Conservation (phyloP, 768 basidiomycete genomes). For the Collybiopsis luxurians region DNA sequence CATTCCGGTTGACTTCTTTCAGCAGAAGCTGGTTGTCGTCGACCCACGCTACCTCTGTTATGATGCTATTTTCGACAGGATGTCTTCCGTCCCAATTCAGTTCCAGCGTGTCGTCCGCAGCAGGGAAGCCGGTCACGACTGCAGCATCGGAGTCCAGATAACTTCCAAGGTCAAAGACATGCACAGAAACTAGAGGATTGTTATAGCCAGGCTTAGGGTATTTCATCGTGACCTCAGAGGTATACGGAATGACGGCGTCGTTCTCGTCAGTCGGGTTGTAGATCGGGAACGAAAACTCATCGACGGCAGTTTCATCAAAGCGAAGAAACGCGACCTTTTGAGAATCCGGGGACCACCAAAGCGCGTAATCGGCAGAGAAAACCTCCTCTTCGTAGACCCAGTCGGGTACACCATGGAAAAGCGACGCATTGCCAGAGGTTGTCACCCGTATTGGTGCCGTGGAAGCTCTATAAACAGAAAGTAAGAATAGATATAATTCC, state of each 20-base stretch:
- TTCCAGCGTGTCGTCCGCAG: conserved; percentile 45
- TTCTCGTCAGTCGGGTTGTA: conserved; percentile 84
- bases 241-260: conserved; percentile 76
- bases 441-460: conserved; percentile 73
- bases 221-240: conserved; percentile 62
- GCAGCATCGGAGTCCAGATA: conserved; percentile 37
- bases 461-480: conserved; percentile 4
- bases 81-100: conserved; percentile 68
- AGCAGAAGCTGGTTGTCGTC: conserved; percentile 68
- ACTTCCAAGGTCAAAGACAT: conserved; percentile 74
- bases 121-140: conserved; percentile 25
- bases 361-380: conserved; percentile 63
- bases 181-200: conserved; percentile 83
- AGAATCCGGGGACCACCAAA: conserved; percentile 92
- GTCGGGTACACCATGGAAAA: conserved; percentile 94
- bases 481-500: neutral
- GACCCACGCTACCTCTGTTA: conserved; percentile 89
- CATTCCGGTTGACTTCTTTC: conserved; percentile 86
- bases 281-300: conserved; percentile 83
- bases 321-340: conserved; percentile 77
- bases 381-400: conserved; percentile 99
- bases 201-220: conserved; percentile 91
- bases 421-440: conserved; percentile 69
- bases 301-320: conserved; percentile 86
- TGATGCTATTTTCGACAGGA: conserved; percentile 59